phyloP scores from a whole-genome alignment of 2,329 filamentous ascomycete species.

The Metarhizium album region DNA sequence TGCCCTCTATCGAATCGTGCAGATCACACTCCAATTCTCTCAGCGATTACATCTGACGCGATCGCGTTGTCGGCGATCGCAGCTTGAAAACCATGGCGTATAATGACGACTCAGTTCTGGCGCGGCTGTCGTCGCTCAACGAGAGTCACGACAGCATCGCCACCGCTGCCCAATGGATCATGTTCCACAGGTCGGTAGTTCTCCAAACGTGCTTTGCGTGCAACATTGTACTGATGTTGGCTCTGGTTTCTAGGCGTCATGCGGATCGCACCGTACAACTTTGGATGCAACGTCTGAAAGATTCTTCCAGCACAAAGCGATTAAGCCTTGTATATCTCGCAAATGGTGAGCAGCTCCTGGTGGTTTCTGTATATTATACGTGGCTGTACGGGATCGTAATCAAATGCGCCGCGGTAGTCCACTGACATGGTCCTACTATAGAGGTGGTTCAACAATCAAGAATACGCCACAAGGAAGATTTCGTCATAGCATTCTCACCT shows the following conservation, averaged over 20 bases:
- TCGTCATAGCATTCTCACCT: conserved; percentile 82
- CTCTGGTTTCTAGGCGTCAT: conserved; percentile 53
- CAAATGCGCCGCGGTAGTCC: neutral
- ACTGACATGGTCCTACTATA: conserved; percentile 24
- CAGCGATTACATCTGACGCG: neutral
- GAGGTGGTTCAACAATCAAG: conserved; percentile 96
- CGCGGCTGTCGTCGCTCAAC: conserved; percentile 89
- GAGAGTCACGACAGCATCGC: conserved; percentile 97
- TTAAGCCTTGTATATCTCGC: conserved; percentile 89
- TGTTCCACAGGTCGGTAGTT: conserved; percentile 77
- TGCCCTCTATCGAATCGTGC: neutral
- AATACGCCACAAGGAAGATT: conserved; percentile 84
- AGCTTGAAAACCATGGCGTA: conserved; percentile 63
- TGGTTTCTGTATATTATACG: neutral
- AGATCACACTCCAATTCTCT: neutral
- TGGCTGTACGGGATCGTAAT: neutral
- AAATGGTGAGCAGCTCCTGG: conserved; percentile 54
- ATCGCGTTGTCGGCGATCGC: neutral
- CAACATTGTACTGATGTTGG: neutral
- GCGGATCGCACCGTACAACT: conserved; percentile 85
- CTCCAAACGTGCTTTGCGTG: neutral
- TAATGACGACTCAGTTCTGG: conserved; percentile 87
- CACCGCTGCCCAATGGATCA: conserved; percentile 96
- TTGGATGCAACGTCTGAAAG: conserved; percentile 83
- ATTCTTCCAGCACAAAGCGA: conserved; percentile 75